Conservation (phyloP, 2,329 filamentous ascomycete species). For the Microcyclosporella mali region DNA sequence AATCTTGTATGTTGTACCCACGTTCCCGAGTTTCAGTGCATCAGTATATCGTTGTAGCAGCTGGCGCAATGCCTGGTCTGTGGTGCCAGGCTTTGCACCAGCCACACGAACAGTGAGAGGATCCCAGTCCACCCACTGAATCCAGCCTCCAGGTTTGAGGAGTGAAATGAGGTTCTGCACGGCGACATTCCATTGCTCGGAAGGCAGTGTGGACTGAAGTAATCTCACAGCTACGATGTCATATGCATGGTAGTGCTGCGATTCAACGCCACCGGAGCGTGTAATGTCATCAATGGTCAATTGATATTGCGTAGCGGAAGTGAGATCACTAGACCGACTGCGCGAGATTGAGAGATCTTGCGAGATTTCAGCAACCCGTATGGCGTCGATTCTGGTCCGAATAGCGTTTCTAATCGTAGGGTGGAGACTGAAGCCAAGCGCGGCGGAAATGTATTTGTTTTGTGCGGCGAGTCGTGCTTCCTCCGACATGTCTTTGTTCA, state of each 20-base stretch:
- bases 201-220: slow-evolving; percentile 7
- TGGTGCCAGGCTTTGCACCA: slow-evolving; percentile 13
- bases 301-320: not conserved
- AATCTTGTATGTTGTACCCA: slow-evolving; percentile 16
- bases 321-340: not conserved
- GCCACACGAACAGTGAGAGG: slow-evolving; percentile 17
- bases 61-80: slow-evolving; percentile 10
- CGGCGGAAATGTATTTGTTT: slow-evolving; percentile 13
- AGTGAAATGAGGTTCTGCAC: slow-evolving; percentile 11
- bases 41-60: slow-evolving; percentile 12
- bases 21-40: slow-evolving; percentile 5
- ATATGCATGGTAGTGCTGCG: slow-evolving; percentile 7
- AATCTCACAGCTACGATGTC: slow-evolving; percentile 16
- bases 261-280: not conserved
- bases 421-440: slow-evolving; percentile 14
- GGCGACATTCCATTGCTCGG: slow-evolving; percentile 11
- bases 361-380: slow-evolving; percentile 11
- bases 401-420: slow-evolving; percentile 9
- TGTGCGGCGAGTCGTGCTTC: slow-evolving; percentile 7
- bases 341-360: slow-evolving; percentile 1
- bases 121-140: slow-evolving; percentile 18
- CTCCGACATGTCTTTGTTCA: not conserved
- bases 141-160: slow-evolving; percentile 16
- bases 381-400: not conserved
- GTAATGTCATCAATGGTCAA: not conserved